Conservation (phyloP, 2,329 filamentous ascomycete genomes). For the Alternaria triticimaculans region DNA sequence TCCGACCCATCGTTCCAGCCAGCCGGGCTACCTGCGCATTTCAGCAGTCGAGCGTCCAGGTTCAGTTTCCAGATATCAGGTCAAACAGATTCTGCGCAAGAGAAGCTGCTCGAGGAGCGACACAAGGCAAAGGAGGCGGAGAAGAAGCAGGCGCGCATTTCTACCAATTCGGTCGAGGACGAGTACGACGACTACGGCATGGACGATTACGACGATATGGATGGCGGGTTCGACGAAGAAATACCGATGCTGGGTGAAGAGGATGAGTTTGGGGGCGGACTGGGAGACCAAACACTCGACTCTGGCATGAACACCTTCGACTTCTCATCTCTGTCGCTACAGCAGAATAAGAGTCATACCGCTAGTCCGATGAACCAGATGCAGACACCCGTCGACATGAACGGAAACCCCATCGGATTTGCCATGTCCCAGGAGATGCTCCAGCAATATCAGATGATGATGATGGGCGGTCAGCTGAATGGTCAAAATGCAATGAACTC, state of each 20-base stretch:
- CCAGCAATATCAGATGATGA: constrained; percentile 23
- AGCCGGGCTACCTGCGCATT: constrained; percentile 51
- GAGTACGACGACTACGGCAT: constrained; percentile 49
- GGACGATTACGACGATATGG: constrained; percentile 57
- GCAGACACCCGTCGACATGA: constrained; percentile 37
- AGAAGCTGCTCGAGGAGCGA: constrained; percentile 74
- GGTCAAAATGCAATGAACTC: not conserved
- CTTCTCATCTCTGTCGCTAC: constrained; percentile 41
- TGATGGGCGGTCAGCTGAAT: not conserved
- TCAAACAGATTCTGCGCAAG: constrained; percentile 69
- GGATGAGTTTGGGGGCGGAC: constrained; percentile 33
- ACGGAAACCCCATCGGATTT: constrained; percentile 43
- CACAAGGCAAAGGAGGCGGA: constrained; percentile 72
- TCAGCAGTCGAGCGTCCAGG: constrained; percentile 72
- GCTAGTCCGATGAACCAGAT: constrained; percentile 23
- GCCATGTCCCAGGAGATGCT: constrained; percentile 38
- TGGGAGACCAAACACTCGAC: constrained; percentile 36
- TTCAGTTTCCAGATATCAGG: constrained; percentile 85
- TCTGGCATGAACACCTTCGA: constrained; percentile 42
- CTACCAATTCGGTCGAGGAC: constrained; percentile 45
- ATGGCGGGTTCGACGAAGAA: constrained; percentile 69
- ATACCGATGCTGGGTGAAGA: constrained; percentile 63
- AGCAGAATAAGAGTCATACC: constrained; percentile 19
- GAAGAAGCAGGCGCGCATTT: constrained; percentile 52
- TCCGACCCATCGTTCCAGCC: constrained; percentile 46